Base-by-base conservation (phyloP, 352 stramenopile species). In the Thraustochytrium sp. region DNA sequence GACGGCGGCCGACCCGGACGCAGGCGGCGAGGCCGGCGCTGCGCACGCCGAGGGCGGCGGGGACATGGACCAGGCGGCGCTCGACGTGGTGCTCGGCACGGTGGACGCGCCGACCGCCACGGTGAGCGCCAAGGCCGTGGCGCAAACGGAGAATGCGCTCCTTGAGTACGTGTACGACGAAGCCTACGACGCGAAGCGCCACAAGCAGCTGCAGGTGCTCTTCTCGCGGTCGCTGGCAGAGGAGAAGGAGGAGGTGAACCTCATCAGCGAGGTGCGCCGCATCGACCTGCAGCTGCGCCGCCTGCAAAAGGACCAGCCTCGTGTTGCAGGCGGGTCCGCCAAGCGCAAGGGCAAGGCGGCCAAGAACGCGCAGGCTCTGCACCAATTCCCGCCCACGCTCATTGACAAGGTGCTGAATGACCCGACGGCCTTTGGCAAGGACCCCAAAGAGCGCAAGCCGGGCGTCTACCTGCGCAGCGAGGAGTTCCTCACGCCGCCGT, bases 161-260 rank as follows among this genome's bases (percentile, higher is more conserved):
- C n/a, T 80, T 2, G 68, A 80, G 8, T 80, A 63, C 31, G 26
- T 44, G 23, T 80, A 55, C 53, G 68, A 80, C n/a, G 53, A 80
- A 34, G 68, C 68, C 4, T 51, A 80, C 37, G 68, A 80, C 9
- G n/a, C 23, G 11, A 80, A 80, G 44, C 68, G 68, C 11, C 18
- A 55, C 34, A 68, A 63, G 46, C 68, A 80, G 68, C 68, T 80
- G 29, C 31, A 68, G 31, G 48, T 80, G 42, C 68, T 80, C 68
- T 80, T 80, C 37, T 80, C 68, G 26, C 68, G 68, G 11, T 40
- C 68, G 18, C 51, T 49, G 2, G 48, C 46, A 4, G 68, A 80
- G 26, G 68, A 80, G 53, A 80, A 80, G 38, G 68, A 80, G 38
- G 68, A 80, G 49, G 51, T 31, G 9, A 29, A 29, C 42, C 68